These are phyloP conservation scores for Xerocomus amazonicus DNA, from an alignment of 1,284 basidiomycete genomes.

Conservation along the genomic window DNA sequence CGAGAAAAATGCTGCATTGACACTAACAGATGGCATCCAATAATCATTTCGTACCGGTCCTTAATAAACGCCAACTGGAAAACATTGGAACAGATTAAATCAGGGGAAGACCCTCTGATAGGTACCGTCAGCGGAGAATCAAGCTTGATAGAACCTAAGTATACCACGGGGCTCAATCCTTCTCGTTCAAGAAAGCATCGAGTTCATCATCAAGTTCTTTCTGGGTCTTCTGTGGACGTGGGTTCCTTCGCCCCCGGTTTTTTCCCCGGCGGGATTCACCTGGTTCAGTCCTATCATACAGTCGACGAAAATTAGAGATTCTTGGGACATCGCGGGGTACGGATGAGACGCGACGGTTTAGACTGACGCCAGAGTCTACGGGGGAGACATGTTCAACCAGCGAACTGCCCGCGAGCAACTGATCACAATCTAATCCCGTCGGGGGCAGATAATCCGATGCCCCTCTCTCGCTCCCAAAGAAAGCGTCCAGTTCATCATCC, in stretches of 20 bases:
- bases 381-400: conserved; percentile 54
- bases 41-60: too few relatives aligned
- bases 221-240: conserved; percentile 53
- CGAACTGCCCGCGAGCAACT: conserved; percentile 48
- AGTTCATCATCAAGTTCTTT: conserved; percentile 75
- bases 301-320: conserved; percentile 18
- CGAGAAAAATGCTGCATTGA: too few relatives aligned
- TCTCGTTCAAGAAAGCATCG: conserved; percentile 65
- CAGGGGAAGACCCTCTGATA: neutral
- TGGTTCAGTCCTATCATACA: conserved; percentile 21
- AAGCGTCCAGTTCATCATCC: conserved; percentile 60
- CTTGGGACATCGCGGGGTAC: conserved; percentile 34
- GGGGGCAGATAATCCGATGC: conserved; percentile 41
- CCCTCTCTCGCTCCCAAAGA: conserved; percentile 45
- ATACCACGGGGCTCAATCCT: conserved; percentile 24
- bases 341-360: conserved; percentile 45
- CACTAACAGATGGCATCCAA: too few relatives aligned
- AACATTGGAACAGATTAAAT: neutral
- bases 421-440: conserved; percentile 65
- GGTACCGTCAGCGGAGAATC: conserved; percentile 8
- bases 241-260: conserved; percentile 31
- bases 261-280: conserved; percentile 18
- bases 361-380: conserved; percentile 36
- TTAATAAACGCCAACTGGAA: conserved; percentile 1
- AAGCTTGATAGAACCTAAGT: conserved; percentile 2